Conservation (phyloP, 106 monocot genomes). For the Gastrodia elata region DNA sequence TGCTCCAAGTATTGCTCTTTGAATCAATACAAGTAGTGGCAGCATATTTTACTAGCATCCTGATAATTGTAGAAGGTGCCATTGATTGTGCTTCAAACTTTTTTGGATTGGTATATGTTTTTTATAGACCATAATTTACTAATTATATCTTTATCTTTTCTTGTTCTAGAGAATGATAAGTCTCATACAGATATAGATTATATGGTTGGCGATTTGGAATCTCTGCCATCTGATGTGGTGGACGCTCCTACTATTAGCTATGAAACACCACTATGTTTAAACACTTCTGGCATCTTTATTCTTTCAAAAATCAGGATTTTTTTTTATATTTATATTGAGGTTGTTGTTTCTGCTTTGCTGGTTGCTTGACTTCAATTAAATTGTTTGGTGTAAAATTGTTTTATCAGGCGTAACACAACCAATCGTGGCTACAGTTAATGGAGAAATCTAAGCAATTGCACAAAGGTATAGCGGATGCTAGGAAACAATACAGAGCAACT, state of each 20-base stretch:
- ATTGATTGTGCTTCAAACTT: background rate
- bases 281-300: too few relatives aligned
- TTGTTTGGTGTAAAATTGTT: background rate
- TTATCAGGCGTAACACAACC: background rate
- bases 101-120: background rate
- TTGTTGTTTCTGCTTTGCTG: background rate
- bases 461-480: background rate
- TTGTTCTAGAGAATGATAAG: too few relatives aligned
- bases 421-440: background rate
- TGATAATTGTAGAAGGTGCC: background rate
- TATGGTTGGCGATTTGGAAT: too few relatives aligned
- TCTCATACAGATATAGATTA: too few relatives aligned
- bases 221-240: too few relatives aligned
- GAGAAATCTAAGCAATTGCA: background rate
- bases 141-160: background rate
- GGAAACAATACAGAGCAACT: background rate
- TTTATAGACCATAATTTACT: background rate
- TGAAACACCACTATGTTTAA: too few relatives aligned
- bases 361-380: background rate
- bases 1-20: background rate
- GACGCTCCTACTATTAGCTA: too few relatives aligned
- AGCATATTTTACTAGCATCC: background rate
- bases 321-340: background rate
- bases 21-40: background rate
- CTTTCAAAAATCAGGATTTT: background rate